Percentiles rank a stretch among this genome's conserved stretches.
phyloP scores from a whole-genome alignment of 768 basidiomycete genomes.

The Termitomyces sp. region DNA sequence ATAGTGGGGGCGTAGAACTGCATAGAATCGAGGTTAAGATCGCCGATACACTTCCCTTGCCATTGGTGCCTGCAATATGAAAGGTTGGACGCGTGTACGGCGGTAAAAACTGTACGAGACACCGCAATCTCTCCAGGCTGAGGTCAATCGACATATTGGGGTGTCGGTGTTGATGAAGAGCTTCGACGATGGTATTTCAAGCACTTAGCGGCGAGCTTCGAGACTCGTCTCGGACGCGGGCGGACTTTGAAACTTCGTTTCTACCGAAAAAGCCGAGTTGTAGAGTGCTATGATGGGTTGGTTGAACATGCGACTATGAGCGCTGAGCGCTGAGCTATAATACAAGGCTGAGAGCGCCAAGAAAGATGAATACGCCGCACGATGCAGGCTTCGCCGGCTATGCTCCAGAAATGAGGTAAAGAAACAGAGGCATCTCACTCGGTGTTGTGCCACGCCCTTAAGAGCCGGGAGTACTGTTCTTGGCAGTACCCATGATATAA shows the following conservation, averaged over 20 bases:
- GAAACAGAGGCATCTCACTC: not conserved
- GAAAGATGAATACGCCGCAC: not conserved
- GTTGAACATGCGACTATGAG: too few species aligned
- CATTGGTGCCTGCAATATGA: constrained; percentile 95
- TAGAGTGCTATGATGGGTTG: too few species aligned
- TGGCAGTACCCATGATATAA: not conserved
- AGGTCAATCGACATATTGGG: constrained; percentile 66
- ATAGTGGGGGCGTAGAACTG: constrained; percentile 50
- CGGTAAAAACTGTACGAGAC: constrained; percentile 53
- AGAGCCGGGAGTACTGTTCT: not conserved
- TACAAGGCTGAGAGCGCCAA: too few species aligned
- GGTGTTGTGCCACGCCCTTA: not conserved
- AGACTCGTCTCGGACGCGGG: not conserved
- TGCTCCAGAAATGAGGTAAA: not conserved
- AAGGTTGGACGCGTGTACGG: constrained; percentile 75
- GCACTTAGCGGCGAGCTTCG: too few species aligned
- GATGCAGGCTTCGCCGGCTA: not conserved
- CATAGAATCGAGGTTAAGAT: constrained; percentile 75
- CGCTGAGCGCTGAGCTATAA: too few species aligned
- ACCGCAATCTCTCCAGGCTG: constrained; percentile 55
- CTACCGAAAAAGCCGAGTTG: not conserved
- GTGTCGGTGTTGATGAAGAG: not conserved
- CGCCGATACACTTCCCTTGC: constrained; percentile 92
- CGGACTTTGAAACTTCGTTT: not conserved
- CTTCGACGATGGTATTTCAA: too few species aligned